Evolutionary conservation across 2,329 filamentous ascomycete species (phyloP), one percentile per base, ranked within the genome.

Genomic region (Chlorencoelia australis): DNA sequence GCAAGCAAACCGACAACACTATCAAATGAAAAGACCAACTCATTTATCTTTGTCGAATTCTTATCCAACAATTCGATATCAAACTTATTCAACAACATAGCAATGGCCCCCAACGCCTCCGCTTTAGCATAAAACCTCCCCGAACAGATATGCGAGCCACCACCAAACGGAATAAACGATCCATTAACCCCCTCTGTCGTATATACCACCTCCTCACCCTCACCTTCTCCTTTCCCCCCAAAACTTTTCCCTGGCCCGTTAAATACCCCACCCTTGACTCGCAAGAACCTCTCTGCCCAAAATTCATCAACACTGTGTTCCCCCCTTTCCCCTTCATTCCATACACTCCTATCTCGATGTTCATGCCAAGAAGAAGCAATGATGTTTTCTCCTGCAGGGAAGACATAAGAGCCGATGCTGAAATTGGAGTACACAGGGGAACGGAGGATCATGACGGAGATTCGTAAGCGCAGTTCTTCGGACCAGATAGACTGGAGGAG

Each of bases 91-190:
- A 61, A 40, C 13, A 60, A 47, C 16, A 59, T 26, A 1, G 56
- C 54, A 10, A 58, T 43, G 0, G 48, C 48, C 1, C 52, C 40
- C 21, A 60, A 52, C 0, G 56, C 49, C 33, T 61, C 53, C 10
- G 52, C 49, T 20, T 62, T 61, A 1, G 60, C 56, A 21, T 59
- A 61, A 25, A 57, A 55, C 0, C 55, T 54, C 1, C 60, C 59
- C 0, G 58, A 59, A 17, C 60, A 63, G 15, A 58, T 52, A 6
- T 50, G 48, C 4, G 41, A 39, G 0, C 59, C 57, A 3, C 58
- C 58, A 0, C 60, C 59, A 17, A 52, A 62, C 0, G 58, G 59
- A 3, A 60, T 51, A 44, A 51, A 63, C 1, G 51, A 52, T 0
- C 55, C 57, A 6, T 49, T 49, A 1, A 54, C 52, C 1, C 50